A percentile compares a stretch with the other conserved stretches of the same genome.
Conservation (phyloP, 2,329 filamentous ascomycete genomes). For the Trichophyton verrucosum region DNA sequence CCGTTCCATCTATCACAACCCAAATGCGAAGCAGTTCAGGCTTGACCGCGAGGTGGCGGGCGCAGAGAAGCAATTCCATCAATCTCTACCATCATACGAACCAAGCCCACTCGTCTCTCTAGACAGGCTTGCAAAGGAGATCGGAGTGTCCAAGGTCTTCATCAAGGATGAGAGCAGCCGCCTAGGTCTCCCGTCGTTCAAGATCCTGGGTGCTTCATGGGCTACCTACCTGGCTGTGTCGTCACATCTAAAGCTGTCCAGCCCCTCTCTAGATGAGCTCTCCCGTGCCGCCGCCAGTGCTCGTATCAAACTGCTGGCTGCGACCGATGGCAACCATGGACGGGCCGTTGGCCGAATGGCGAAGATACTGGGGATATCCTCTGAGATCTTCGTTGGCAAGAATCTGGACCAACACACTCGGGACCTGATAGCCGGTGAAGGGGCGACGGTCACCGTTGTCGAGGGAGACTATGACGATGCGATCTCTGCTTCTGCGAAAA, state of each 20-base stretch:
- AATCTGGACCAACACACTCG: conserved; percentile 45
- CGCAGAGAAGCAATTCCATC: conserved; percentile 41
- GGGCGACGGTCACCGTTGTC: conserved; percentile 45
- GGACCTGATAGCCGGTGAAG: conserved; percentile 48
- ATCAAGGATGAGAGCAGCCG: conserved; percentile 61
- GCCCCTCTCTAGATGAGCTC: conserved; percentile 35
- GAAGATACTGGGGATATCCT: conserved; percentile 42
- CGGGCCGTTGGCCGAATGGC: conserved; percentile 60
- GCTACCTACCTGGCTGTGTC: conserved; percentile 49
- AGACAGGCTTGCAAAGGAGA: conserved; percentile 41
- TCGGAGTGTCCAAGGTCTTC: conserved; percentile 47
- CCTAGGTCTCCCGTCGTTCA: conserved; percentile 62
- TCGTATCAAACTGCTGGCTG: conserved; percentile 43
- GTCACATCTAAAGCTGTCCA: conserved; percentile 33
- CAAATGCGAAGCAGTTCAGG: conserved; percentile 11
- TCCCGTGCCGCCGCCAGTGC: conserved; percentile 21
- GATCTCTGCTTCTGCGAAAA: conserved; percentile 38
- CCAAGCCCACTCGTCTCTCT: conserved; percentile 46
- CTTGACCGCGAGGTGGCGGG: neutral
- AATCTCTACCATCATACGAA: conserved; percentile 44
- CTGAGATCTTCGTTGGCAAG: conserved; percentile 50
- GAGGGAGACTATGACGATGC: conserved; percentile 53
- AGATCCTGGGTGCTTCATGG: conserved; percentile 70
- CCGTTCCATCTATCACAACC: conserved; percentile 8
- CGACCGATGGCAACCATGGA: conserved; percentile 68